phyloP scores from a whole-genome alignment of 2,329 filamentous ascomycete species.

The Xylaria sp. region DNA sequence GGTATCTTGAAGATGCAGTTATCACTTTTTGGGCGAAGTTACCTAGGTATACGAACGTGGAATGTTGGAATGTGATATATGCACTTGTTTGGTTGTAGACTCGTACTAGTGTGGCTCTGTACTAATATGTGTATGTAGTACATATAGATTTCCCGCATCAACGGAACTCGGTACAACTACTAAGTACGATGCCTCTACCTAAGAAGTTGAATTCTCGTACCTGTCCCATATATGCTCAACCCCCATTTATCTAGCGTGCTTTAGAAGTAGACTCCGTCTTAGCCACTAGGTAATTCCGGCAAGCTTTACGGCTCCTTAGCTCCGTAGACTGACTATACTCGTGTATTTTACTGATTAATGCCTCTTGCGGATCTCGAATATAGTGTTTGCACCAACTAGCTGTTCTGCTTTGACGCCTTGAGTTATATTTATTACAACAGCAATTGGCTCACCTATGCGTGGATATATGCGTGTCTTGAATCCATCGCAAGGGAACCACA shows the following conservation, averaged over 20 bases:
- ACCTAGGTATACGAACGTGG: too few species aligned
- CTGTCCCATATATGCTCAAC: neutral
- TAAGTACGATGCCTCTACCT: neutral
- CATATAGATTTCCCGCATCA: neutral
- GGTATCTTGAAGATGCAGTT: too few species aligned
- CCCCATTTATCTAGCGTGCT: conserved; percentile 7
- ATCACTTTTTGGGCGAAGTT: conserved; percentile 2
- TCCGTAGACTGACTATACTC: neutral
- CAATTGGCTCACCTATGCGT: conserved; percentile 15
- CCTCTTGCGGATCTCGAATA: conserved; percentile 14
- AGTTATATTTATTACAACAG: conserved; percentile 12
- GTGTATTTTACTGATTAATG: conserved; percentile 17
- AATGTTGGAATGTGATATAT: neutral
- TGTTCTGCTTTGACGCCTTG: conserved; percentile 3
- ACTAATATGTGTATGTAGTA: neutral
- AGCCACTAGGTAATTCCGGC: conserved; percentile 13
- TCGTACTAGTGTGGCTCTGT: neutral
- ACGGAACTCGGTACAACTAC: neutral
- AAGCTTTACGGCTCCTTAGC: too few species aligned
- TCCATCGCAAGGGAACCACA: conserved; percentile 3
- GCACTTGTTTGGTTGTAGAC: neutral
- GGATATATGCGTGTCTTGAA: neutral
- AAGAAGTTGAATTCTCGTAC: neutral
- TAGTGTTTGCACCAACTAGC: neutral
- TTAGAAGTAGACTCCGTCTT: conserved; percentile 9